These are phyloP conservation scores for Aureobasidium uvarum DNA, from an alignment of 2,329 filamentous ascomycete species.

Conservation along the genomic window DNA sequence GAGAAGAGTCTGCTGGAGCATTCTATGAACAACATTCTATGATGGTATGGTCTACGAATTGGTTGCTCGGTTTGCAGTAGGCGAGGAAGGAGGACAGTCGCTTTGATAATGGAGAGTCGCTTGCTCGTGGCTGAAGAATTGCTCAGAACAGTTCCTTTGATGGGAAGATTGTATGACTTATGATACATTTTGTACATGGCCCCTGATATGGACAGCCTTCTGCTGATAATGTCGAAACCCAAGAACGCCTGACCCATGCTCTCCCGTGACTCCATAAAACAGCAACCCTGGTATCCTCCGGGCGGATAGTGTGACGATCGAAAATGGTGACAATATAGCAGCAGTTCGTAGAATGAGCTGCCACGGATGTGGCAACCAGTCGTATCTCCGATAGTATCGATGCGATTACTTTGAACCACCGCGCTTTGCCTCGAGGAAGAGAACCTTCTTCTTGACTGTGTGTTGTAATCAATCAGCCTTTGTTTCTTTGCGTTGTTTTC, in stretches of 20 bases:
- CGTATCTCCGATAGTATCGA: too few species aligned
- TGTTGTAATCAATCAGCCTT: constrained; percentile 23
- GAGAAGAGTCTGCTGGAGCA: neutral
- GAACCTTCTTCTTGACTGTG: constrained; percentile 85
- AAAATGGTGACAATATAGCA: too few species aligned
- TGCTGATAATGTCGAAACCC: neutral
- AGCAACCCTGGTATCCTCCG: constrained; percentile 1
- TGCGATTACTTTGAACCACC: constrained; percentile 19
- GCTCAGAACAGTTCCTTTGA: constrained; percentile 1
- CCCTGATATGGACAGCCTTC: neutral
- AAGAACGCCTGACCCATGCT: constrained; percentile 21
- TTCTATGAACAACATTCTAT: neutral
- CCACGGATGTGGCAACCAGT: neutral
- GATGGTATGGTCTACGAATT: neutral
- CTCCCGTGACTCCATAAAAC: constrained; percentile 20
- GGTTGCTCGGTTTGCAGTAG: neutral
- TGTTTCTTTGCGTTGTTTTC: too few species aligned
- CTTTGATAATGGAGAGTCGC: neutral
- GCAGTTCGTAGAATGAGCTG: neutral
- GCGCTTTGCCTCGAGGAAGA: constrained; percentile 86
- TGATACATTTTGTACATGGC: constrained; percentile 24
- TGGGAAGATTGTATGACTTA: constrained; percentile 10
- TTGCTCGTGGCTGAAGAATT: neutral
- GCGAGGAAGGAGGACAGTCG: neutral
- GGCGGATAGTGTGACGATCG: neutral